Base-by-base conservation (phyloP, 1,139 yeast species). In the Hanseniaspora uvarum region DNA sequence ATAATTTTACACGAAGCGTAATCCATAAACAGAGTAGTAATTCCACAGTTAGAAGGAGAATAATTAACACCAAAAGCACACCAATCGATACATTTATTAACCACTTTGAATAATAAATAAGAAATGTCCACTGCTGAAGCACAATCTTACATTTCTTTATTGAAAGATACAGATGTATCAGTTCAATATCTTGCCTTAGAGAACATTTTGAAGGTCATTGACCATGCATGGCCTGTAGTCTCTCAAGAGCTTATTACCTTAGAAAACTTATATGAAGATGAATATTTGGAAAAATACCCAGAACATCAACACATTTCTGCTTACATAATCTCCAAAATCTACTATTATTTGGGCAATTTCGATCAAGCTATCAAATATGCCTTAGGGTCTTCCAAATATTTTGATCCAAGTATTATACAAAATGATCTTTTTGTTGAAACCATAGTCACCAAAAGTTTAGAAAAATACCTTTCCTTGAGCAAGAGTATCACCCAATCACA, bases 141-240 rank as follows among this genome's bases (percentile, higher is more conserved):
- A 55, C 87, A 95, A 41, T 95, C 96, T 41, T 85, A 84, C 63
- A 77, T 92, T 70, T 95, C 97, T 46, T 78, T 92, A 61, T 76
- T 92, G 65, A 79, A 81, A 59, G 98, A 94, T 71, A 76, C 81
- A 16, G 96, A 92, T 67, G 71, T 77, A 52, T 71, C 78, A 55
- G 79, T 94, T 61, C 92, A 88, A 68, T 74, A 83, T 36, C 86
- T 87, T 67, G 98, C 98, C 18, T 76, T 92, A 64, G 74, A 81
- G 58, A 83, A 95, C 31, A 79, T 92, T 61, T 86, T 88, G 66
- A 78, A 74, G 38, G 78, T 85, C 56, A 96, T 88, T 55, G 95
- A 88, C 71, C 89, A 86, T 68, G 76, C 87, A 60, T 92, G 99
- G 99, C 89, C 97, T 3, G 98, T 92, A 72, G 86, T 94, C 57